Percentiles rank a stretch among this genome's conserved stretches.
These are phyloP conservation scores for Fusarium odoratissimum DNA, from an alignment of 2,329 filamentous ascomycete genomes.

Conservation along the genomic window DNA sequence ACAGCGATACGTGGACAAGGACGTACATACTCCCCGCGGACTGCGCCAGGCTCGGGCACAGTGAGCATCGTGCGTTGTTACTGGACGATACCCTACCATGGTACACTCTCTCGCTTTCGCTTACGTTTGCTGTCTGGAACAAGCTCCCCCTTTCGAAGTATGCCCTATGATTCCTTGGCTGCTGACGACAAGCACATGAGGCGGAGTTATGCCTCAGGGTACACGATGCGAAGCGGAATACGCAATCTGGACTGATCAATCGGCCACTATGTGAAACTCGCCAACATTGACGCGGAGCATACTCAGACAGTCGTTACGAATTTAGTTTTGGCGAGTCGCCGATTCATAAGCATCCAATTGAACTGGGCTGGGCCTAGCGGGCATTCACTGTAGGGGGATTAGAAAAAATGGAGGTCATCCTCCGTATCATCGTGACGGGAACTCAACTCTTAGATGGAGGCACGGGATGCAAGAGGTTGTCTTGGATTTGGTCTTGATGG, in stretches of 20 bases:
- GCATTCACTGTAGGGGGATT: not conserved
- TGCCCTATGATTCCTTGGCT: conserved; percentile 16
- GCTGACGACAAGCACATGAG: conserved; percentile 24
- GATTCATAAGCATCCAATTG: conserved; percentile 1
- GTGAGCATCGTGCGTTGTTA: conserved; percentile 5
- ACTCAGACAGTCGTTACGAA: conserved; percentile 8
- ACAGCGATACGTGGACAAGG: conserved; percentile 20
- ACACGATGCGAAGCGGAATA: conserved; percentile 16
- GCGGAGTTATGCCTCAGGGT: conserved; percentile 25
- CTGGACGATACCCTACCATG: conserved; percentile 4
- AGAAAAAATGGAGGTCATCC: conserved; percentile 21
- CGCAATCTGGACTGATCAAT: conserved; percentile 32
- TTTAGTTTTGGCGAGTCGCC: conserved; percentile 1
- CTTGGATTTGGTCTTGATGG: conserved; percentile 19
- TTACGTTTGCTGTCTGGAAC: not conserved
- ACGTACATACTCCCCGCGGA: conserved; percentile 18
- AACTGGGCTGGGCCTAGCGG: not conserved
- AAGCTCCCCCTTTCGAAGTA: conserved; percentile 8
- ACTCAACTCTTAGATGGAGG: conserved; percentile 15
- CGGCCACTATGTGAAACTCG: conserved; percentile 10
- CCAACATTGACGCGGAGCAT: conserved; percentile 3
- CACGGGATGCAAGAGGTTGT: conserved; percentile 38
- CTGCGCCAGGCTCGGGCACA: conserved; percentile 1
- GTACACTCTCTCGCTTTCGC: conserved; percentile 20
- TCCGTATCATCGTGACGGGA: conserved; percentile 36